A percentile compares a stretch with the other conserved stretches of the same genome.
phyloP scores from a whole-genome alignment of 208 protist genomes.

The Polymyxa betae region DNA sequence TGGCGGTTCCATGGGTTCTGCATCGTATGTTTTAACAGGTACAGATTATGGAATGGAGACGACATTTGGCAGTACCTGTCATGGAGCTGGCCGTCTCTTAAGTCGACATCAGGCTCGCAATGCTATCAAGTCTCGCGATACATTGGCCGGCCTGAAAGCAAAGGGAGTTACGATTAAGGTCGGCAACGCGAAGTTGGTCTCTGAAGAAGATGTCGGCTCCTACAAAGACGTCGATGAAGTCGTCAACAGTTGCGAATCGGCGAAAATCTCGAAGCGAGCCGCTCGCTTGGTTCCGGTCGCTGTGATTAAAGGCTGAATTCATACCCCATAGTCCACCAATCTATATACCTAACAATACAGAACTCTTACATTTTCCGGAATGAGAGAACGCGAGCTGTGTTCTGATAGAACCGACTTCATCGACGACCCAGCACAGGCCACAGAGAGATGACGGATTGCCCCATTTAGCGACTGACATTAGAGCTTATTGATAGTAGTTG shows the following conservation, averaged over 20 bases:
- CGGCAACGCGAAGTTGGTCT: constrained; percentile 80
- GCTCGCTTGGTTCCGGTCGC: constrained; percentile 78
- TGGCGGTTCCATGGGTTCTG: constrained; percentile 87
- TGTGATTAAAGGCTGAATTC: constrained; percentile 83
- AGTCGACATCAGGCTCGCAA: constrained; percentile 69
- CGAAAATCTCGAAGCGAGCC: constrained; percentile 78
- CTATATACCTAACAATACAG: too few relatives aligned
- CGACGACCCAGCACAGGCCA: too few relatives aligned
- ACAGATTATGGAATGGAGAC: constrained; percentile 75
- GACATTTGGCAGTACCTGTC: constrained; percentile 82
- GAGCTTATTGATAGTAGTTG: too few relatives aligned
- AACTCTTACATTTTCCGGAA: too few relatives aligned
- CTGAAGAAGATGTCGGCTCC: constrained; percentile 81
- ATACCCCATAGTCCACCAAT: too few relatives aligned
- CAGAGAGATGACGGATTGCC: too few relatives aligned
- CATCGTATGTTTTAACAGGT: constrained; percentile 80
- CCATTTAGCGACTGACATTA: too few relatives aligned
- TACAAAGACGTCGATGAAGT: constrained; percentile 84
- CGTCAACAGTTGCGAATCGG: constrained; percentile 69
- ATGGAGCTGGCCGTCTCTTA: constrained; percentile 79
- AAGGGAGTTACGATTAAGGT: constrained; percentile 79
- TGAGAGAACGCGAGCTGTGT: too few relatives aligned
- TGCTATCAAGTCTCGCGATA: constrained; percentile 64
- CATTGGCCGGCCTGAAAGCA: constrained; percentile 70
- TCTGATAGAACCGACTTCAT: too few relatives aligned